Evolutionary conservation across 139 green algal species (phyloP), one percentile per base, ranked within the genome.

Genomic region (Tetratostichococcus sp.): DNA sequence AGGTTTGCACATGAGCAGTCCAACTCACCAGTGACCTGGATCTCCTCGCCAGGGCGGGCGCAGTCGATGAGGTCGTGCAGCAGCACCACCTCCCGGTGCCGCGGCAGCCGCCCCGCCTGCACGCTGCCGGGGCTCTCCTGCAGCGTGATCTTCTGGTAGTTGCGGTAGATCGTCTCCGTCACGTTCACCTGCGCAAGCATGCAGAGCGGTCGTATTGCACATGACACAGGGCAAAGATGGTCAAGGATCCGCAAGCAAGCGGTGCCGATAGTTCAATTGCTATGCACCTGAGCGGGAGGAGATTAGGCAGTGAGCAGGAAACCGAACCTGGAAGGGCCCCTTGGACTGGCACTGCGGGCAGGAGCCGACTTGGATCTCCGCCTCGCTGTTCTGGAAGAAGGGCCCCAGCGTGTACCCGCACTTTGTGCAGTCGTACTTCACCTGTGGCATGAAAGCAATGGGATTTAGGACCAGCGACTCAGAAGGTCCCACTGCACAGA

Each of bases 91-190:
- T 99, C 93, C 87, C 98, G 99, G 82, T 91, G 85, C 73, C 96
- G 91, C 1, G 96, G 96, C 76, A 99, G 88, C 26, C 95, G 92
- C 14, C 96, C 96, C 3, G 95, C 89, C 26, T 89, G 92, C 69
- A 99, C 96, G 1, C 67, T 92, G 35, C 96, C 94, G 16, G 96
- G 96, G 43, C 82, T 88, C 84, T 99, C 96, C 87, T 99, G 95
- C 83, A 99, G 87, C 30, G 72, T 78, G 32, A 99, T 81, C 88
- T 97, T 97, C 88, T 99, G 96, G 83, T 97, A 99, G 86, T 99
- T 98, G 58, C 91, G 84, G 90, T 99, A 99, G 43, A 97, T 76
- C 3, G 96, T 99, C 86, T 97, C 84, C n/a, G 76, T 72, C 43
- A 82, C 83, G 78, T 96, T 96, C 30, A 96, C 71, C 88, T 93